Evolutionary conservation across 768 basidiomycete species (phyloP), one percentile per base, ranked within the genome.

Genomic region (Cubamyces lactineus): DNA sequence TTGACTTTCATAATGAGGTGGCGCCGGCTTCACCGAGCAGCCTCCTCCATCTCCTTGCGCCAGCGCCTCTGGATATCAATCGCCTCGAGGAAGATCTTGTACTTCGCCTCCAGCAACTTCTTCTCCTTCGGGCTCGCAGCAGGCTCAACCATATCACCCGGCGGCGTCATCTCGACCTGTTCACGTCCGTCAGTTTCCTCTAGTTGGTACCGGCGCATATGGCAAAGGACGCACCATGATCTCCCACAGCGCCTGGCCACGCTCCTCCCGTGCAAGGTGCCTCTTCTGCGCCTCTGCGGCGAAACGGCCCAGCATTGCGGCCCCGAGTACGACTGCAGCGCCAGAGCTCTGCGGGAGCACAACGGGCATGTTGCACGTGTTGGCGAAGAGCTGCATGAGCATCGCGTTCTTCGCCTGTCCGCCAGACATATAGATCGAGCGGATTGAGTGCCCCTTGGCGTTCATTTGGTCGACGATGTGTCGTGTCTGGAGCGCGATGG

Each of bases 401-500:
- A 83, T 77, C n/a, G 70, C 71, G 76, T 98, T 99, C 78, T 90
- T 92, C 40, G 92, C 94, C 78, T 98, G 94, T 5, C 93, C 91
- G 39, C 96, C 95, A 53, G 87, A 91, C 84, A 98, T 90, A 79
- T 93, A 97, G 70, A 99, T 88, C 30, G 86, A 84, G 52, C 82
- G 82, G 69, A 99, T 87, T 19, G 79, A 70, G 75, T 98, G 96
- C 0, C 96, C 96, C 24, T 86, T 83, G n/a, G 71, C 73, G 76
- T 98, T 96, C 81, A 98, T 89, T 63, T 85, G 84, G 69, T 95
- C 92, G 61, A 98, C 79, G 74, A 99, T 98, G 74, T 97, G 95
- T 12, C 92, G 83, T 30, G 94, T 97, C 74, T 98, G 96, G 23
- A 97, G 84, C 16, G 94, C 91, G 73, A 99, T 96, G 19, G 94